Evolutionary conservation across 805 yeast species (phyloP), one percentile per base, ranked within the genome.

Genomic region (Wickerhamomyces queroliae): DNA sequence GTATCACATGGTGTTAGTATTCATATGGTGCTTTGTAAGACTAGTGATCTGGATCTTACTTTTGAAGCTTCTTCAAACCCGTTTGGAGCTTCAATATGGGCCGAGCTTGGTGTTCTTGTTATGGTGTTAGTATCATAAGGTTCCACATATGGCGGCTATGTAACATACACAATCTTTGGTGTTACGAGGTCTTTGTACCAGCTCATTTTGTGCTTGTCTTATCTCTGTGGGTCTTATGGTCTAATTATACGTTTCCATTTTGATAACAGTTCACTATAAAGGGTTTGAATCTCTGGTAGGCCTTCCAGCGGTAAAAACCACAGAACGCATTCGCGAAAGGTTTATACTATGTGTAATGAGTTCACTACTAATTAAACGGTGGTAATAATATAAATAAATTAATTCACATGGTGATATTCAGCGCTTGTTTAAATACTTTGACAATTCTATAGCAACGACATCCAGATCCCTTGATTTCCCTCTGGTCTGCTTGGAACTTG

Each of bases 181-280:
- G 40, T 38, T 5, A 33, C 21, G 6, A 44, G 33, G 25, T 44
- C 45, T 1, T 31, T 15, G 12, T 41, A 43, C 47, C 47, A 43
- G n/a, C 42, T 38, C 46, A 43, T 43, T 16, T 8, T 26, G 21
- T 8, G n/a, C n/a, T n/a, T n/a, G n/a, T n/a, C n/a, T n/a, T n/a
- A n/a, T n/a, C n/a, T n/a, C n/a, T n/a, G n/a, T n/a, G n/a, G n/a
- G n/a, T n/a, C n/a, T n/a, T n/a, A n/a, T n/a, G n/a, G n/a, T n/a
- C n/a, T 5, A 25, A 11, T 25, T 25, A 8, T 25, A 6, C 5
- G 13, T 25, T 25, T 10, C 27, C 12, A 10, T n/a, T n/a, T n/a
- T n/a, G n/a, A n/a, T n/a, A n/a, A n/a, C n/a, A n/a, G n/a, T n/a
- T n/a, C n/a, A n/a, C n/a, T n/a, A n/a, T n/a, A n/a, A n/a, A n/a